Conservation (phyloP, 306 rosid genomes). For the Acacia confusa region DNA sequence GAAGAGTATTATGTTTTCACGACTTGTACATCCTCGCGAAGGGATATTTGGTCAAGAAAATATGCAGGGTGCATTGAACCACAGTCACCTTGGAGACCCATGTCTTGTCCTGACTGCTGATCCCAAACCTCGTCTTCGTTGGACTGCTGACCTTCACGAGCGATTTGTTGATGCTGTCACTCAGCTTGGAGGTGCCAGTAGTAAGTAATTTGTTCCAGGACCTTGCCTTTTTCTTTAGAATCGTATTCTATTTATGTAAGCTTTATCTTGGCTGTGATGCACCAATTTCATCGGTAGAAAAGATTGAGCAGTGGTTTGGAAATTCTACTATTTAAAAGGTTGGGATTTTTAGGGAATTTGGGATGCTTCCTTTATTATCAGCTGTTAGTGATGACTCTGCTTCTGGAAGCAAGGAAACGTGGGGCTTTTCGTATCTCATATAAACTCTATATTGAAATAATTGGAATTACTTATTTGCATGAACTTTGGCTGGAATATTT, state of each 20-base stretch:
- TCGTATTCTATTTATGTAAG: not conserved
- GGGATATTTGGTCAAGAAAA: no score
- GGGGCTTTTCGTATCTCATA: not conserved
- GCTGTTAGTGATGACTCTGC: not conserved
- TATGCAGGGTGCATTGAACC: no score
- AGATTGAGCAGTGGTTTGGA: not conserved
- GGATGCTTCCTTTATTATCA: not conserved
- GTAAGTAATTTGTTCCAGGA: slow-evolving; percentile 22
- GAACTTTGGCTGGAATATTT: not conserved
- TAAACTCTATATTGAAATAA: not conserved
- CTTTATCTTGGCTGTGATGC: not conserved
- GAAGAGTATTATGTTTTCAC: slow-evolving; percentile 37
- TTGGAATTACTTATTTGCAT: not conserved
- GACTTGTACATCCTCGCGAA: slow-evolving; percentile 42
- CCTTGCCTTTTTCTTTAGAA: not conserved
- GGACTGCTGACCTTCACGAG: slow-evolving; percentile 79
- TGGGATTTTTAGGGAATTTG: not conserved
- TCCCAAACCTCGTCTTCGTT: slow-evolving; percentile 78
- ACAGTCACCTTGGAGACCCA: no score
- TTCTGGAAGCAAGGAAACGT: not conserved
- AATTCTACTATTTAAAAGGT: no score
- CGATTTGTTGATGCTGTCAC: slow-evolving; percentile 71
- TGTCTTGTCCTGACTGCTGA: no score
- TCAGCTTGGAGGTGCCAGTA: slow-evolving; percentile 7
- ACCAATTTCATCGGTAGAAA: not conserved